Evolutionary conservation across 768 basidiomycete species (phyloP).

Genomic region (Cystofilobasidium capitatum): DNA sequence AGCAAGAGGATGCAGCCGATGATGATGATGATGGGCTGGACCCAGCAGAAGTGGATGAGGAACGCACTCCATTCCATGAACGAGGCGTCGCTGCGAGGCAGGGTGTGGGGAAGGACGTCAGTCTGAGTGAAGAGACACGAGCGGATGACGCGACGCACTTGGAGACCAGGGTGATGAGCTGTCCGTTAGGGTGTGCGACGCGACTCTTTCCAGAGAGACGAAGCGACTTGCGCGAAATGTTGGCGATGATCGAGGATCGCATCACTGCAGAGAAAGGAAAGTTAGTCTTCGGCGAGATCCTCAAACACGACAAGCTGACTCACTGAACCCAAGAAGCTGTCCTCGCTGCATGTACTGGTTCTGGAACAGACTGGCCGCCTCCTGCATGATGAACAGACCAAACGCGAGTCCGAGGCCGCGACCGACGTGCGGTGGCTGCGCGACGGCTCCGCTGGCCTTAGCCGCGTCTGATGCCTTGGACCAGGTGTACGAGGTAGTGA

Average conservation of each 20-base stretch:
- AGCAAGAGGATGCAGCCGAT: constrained; percentile 57
- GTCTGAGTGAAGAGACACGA: background rate
- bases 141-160: constrained; percentile 25
- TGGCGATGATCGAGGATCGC: constrained; percentile 40
- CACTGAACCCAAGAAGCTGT: constrained; percentile 5
- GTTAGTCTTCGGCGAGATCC: background rate
- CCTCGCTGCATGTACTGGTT: constrained; percentile 26
- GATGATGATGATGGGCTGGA: constrained; percentile 53
- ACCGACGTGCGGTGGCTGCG: constrained; percentile 48
- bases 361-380: constrained; percentile 49
- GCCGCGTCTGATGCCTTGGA: constrained; percentile 37
- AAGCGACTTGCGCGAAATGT: constrained; percentile 58
- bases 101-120: constrained; percentile 28
- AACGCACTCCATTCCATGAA: constrained; percentile 49
- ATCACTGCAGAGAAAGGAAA: constrained; percentile 15
- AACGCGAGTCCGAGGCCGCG: constrained; percentile 67
- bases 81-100: constrained; percentile 43
- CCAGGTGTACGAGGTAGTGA: constrained; percentile 47
- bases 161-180: constrained; percentile 62
- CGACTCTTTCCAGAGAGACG: constrained; percentile 56
- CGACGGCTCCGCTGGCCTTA: constrained; percentile 23
- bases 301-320: background rate
- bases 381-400: constrained; percentile 57
- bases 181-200: constrained; percentile 52
- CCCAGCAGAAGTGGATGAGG: constrained; percentile 45